Evolutionary conservation across 2,329 filamentous ascomycete species (phyloP), one percentile per base, ranked within the genome.

Genomic region (Coniochaeta prunicola): DNA sequence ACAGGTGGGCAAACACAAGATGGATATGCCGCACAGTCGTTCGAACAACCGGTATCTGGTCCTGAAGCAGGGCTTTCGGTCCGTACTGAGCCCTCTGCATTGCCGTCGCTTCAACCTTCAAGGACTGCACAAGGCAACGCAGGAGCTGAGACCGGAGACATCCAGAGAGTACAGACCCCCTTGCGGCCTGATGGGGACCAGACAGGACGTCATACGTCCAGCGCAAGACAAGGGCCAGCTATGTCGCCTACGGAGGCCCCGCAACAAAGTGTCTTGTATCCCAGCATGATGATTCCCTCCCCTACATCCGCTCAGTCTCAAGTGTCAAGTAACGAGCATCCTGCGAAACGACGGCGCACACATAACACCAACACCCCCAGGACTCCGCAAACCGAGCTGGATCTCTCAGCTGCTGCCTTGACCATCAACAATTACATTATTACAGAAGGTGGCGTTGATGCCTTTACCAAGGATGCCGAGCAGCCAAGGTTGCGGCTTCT

Each of bases 401-500:
- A 45, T 12, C 48, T 57, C 19, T 21, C 8, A 34, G 21, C 36
- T 19, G 21, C 42, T 13, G 45, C 13, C 45, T 21, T 9, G 3
- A 17, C 8, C 15, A 57, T 61, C 53, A 9, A 36, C 53, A 28
- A 31, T n/a, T 48, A 38, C 10, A 21, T 64, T 6, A 13, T 4
- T n/a, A 19, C 56, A 58, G 8, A 13, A 17, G 64, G 63, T 21
- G 64, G 64, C 26, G 31, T 62, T 69, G 21, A 69, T 69, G 58
- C 62, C 56, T 40, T 67, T 26, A 59, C 56, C 8, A 1, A 38
- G 1, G 64, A 65, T 4, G 65, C 78, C 2, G 82, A 82, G 60
- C 65, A 67, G 50, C 73, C 73, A 26, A 78, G 88, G 31, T 74
- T 84, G 34, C 63, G 68, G n/a, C 75, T 89, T 8, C 72, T 92